Percentiles rank a stretch among this genome's conserved stretches.
Conservation (phyloP, 2,329 filamentous ascomycete species). For the Anthostomella pinea region DNA sequence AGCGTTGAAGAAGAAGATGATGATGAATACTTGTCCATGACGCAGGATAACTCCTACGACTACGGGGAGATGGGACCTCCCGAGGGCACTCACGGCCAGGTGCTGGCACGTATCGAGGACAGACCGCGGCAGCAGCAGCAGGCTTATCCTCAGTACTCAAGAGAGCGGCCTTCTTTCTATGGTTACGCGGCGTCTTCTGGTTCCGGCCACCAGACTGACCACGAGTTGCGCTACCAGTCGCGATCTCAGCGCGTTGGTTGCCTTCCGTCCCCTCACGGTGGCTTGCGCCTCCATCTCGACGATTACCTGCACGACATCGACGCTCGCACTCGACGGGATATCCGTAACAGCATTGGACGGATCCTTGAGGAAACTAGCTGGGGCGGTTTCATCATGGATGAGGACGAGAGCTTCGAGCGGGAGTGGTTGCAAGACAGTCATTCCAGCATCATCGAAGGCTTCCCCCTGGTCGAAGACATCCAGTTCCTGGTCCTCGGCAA, state of each 20-base stretch:
- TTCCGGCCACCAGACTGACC: not conserved
- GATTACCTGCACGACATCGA: conserved; percentile 1
- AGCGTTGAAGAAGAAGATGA: not conserved
- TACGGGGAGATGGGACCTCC: too few relatives aligned
- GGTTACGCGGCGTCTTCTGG: not conserved
- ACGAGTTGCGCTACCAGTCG: conserved; percentile 7
- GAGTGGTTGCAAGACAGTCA: too few relatives aligned
- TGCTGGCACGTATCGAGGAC: too few relatives aligned
- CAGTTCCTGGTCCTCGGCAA: conserved; percentile 29
- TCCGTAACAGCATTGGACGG: not conserved
- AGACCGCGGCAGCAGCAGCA: too few relatives aligned
- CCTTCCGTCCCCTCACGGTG: conserved; percentile 2
- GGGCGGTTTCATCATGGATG: not conserved
- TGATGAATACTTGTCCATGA: not conserved
- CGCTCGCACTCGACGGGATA: not conserved
- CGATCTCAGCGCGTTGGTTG: not conserved
- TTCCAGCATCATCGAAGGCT: conserved; percentile 19
- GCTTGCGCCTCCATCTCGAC: conserved; percentile 1
- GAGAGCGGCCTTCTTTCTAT: conserved; percentile 10
- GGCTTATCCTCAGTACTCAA: conserved; percentile 10
- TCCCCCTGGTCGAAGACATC: conserved; percentile 34
- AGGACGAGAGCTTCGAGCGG: not conserved
- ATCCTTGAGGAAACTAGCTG: conserved; percentile 2
- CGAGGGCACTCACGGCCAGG: too few relatives aligned
- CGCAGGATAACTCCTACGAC: not conserved